Base-by-base conservation (phyloP, 2,329 filamentous ascomycete species). In the Hysterium pulicare region DNA sequence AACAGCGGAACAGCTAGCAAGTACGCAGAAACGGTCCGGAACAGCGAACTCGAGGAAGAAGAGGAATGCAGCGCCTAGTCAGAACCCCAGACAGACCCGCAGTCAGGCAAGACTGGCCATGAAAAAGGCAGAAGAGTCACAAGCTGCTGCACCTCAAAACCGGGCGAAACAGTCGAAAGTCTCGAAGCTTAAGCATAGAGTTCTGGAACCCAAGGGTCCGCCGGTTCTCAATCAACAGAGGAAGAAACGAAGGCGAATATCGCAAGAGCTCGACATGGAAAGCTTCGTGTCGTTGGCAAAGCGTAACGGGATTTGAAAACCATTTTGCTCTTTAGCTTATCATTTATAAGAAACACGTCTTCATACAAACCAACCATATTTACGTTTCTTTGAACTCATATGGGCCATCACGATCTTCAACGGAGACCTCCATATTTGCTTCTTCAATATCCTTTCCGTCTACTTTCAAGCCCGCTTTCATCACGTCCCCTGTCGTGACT, bases 401-500 rank as follows among this genome's bases (percentile, higher is more conserved):
- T 15, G 81, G 76, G 20, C 86, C 83, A 24, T 83, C 82, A 11
- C 85, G 84, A 63, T 95, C 87, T 68, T 86, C 82, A 10, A 97
- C 87, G 13, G 74, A 75, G 23, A 97, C 87, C 71, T 94, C 86
- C 51, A 97, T 86, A 61, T 73, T 83, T 24, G 86, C 87, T 73
- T 94, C 87, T 63, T 90, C 82, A 23, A 97, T 69, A 72, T 94
- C 89, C 73, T 85, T 83, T 28, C 90, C 90, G 44, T 78, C 75
- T 22, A 95, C 82, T 62, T 81, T 83, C 54, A 97, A 75, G 3
- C 90, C 90, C 20, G 87, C 90, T 50, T 78, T 84, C 78, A 98
- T 88, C 23, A 91, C 75, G 70, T 98, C 90, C 2, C 93, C 93
- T 1, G 87, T 82, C 46, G 83, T 81, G 2, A 95, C 90, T 16